Evolutionary conservation across 2,329 filamentous ascomycete species (phyloP).

Genomic region (Fusarium graminum): DNA sequence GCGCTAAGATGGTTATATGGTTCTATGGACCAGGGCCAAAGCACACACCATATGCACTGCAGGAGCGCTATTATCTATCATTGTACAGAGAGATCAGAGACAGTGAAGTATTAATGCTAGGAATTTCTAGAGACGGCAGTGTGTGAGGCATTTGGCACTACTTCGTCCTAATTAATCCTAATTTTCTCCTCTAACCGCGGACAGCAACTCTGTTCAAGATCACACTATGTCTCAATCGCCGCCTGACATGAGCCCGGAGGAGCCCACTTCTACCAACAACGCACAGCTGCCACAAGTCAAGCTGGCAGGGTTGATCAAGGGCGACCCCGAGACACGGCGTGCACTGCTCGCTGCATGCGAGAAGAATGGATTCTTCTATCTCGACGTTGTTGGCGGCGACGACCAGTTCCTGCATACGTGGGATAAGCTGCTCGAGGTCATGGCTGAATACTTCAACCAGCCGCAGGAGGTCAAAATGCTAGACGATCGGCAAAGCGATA

Average conservation of each 20-base stretch:
- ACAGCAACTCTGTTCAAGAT: constrained; percentile 9
- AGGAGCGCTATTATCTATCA: constrained; percentile 8
- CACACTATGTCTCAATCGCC: constrained; percentile 8
- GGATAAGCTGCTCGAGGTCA: constrained; percentile 13
- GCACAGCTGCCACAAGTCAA: constrained; percentile 13
- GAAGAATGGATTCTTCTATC: constrained; percentile 16
- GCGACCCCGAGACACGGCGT: constrained; percentile 10
- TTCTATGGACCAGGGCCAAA: constrained; percentile 8
- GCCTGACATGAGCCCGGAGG: constrained; percentile 9
- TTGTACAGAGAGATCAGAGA: constrained; percentile 11
- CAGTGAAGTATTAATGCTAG: constrained; percentile 14
- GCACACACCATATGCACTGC: constrained; percentile 8
- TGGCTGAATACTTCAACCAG: constrained; percentile 14
- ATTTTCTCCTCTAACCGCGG: constrained; percentile 3
- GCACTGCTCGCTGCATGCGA: constrained; percentile 14
- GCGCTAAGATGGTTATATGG: constrained; percentile 10
- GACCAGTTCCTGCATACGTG: constrained; percentile 15
- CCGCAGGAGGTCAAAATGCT: constrained; percentile 14
- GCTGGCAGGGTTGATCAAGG: constrained; percentile 13
- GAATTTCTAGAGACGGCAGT: constrained; percentile 13
- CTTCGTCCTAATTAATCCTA: constrained; percentile 10
- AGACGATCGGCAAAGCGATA: constrained; percentile 11
- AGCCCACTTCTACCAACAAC: neutral
- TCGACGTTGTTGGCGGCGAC: constrained; percentile 12
- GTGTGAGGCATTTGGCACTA: constrained; percentile 8